These are phyloP conservation scores for Saprolegnia diclina DNA, from an alignment of 352 stramenopile species.

Conservation along the genomic window DNA sequence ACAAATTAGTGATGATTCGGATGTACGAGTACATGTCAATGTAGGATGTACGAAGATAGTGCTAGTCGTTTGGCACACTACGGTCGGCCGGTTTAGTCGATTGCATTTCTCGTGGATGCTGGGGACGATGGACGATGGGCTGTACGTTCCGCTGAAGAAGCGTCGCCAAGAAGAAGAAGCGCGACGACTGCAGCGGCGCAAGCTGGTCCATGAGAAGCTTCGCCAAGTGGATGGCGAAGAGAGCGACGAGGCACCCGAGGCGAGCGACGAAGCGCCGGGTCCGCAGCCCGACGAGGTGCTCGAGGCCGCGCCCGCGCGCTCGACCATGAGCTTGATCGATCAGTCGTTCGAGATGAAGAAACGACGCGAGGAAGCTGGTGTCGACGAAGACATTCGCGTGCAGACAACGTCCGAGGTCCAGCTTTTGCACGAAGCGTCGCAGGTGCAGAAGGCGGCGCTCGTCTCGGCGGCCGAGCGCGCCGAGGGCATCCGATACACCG, in stretches of 20 bases:
- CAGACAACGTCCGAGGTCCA: conserved; percentile 85
- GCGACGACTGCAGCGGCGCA: conserved; percentile 45
- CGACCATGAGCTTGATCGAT: conserved; percentile 69
- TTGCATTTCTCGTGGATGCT: background rate
- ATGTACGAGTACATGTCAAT: too few relatives aligned
- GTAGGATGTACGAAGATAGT: too few relatives aligned
- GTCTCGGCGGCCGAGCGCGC: conserved; percentile 90
- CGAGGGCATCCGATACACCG: conserved; percentile 88
- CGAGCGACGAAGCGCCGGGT: conserved; percentile 12
- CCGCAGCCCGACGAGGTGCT: conserved; percentile 23
- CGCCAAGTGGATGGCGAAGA: conserved; percentile 40
- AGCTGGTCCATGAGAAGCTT: conserved; percentile 47
- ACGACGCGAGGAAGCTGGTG: conserved; percentile 56
- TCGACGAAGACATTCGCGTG: conserved; percentile 74
- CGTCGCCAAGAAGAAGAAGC: conserved; percentile 64
- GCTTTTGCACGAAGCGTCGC: conserved; percentile 92
- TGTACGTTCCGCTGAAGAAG: conserved; percentile 81
- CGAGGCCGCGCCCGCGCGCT: conserved; percentile 34
- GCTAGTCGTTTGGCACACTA: background rate
- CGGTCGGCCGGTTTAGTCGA: background rate
- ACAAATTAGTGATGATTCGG: too few relatives aligned
- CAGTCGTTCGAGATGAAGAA: conserved; percentile 82
- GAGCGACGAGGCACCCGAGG: conserved; percentile 28
- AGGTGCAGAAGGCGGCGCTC: conserved; percentile 95
- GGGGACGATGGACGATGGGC: conserved; percentile 35